Evolutionary conservation across 2,329 filamentous ascomycete species (phyloP).

Genomic region (Colletotrichum echinochloae): DNA sequence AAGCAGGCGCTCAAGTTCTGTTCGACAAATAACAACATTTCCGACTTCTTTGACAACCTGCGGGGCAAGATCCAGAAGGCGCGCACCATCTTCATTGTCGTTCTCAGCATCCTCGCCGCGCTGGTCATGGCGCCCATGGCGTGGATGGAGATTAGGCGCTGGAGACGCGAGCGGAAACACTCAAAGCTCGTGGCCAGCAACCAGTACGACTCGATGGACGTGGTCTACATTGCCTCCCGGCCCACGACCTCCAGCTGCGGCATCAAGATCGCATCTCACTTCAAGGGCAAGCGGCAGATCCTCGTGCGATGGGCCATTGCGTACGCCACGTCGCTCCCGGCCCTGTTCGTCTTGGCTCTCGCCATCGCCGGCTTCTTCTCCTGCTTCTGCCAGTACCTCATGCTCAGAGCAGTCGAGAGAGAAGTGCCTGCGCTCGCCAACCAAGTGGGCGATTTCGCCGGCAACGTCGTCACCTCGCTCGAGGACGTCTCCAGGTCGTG

Average conservation of each 20-base stretch:
- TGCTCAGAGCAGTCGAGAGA: constrained; percentile 79
- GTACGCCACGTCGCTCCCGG: constrained; percentile 86
- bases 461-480: constrained; percentile 79
- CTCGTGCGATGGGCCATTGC: constrained; percentile 86
- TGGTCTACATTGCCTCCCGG: constrained; percentile 87
- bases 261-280: constrained; percentile 74
- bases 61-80: constrained; percentile 75
- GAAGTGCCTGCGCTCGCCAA: constrained; percentile 80
- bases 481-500: constrained; percentile 80
- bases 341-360: constrained; percentile 87
- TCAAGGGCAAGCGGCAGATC: constrained; percentile 75
- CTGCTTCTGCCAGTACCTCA: constrained; percentile 83
- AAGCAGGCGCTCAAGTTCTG: constrained; percentile 91
- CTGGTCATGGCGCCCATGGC: constrained; percentile 83
- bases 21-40: constrained; percentile 84
- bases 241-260: constrained; percentile 81
- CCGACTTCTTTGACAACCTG: constrained; percentile 83
- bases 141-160: constrained; percentile 82
- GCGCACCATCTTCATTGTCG: constrained; percentile 80
- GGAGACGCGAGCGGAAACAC: constrained; percentile 77
- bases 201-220: constrained; percentile 84
- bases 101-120: constrained; percentile 78
- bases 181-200: constrained; percentile 74
- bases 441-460: constrained; percentile 83
- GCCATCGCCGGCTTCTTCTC: constrained; percentile 85